These are phyloP conservation scores for Trichosporon ovoides DNA, from an alignment of 1,284 basidiomycete genomes.

Conservation along the genomic window DNA sequence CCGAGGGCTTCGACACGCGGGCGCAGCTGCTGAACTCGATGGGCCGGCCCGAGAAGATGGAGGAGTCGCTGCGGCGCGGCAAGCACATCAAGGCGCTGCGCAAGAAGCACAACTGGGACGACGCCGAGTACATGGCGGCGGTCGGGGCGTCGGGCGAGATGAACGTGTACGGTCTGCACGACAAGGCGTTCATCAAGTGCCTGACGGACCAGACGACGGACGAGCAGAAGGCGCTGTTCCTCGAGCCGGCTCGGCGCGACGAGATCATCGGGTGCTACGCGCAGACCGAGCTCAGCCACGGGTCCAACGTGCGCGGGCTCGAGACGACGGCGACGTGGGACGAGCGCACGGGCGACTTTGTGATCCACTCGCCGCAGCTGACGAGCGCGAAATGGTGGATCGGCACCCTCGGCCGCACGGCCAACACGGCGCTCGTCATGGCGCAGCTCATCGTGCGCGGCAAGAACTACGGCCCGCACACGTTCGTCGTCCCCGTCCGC, in stretches of 20 bases:
- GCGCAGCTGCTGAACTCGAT: neutral
- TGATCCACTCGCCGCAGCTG: constrained; percentile 54
- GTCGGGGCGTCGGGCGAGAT: constrained; percentile 7
- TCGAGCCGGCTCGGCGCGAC: constrained; percentile 12
- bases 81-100: constrained; percentile 12
- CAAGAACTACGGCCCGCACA: constrained; percentile 55
- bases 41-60: constrained; percentile 1
- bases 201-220: constrained; percentile 13
- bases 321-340: constrained; percentile 58
- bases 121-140: constrained; percentile 8
- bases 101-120: constrained; percentile 7
- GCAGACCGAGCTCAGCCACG: constrained; percentile 53
- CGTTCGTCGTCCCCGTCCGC: constrained; percentile 55
- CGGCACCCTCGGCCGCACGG: constrained; percentile 56
- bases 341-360: constrained; percentile 51
- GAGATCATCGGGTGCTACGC: constrained; percentile 55
- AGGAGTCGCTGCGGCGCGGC: constrained; percentile 12
- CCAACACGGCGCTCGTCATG: constrained; percentile 56
- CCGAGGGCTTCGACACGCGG: neutral
- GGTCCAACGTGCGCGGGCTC: constrained; percentile 56
- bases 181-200: constrained; percentile 15
- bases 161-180: constrained; percentile 13
- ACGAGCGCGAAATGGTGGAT: constrained; percentile 56
- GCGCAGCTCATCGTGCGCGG: constrained; percentile 55
- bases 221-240: constrained; percentile 14